Evolutionary conservation across 1,284 basidiomycete species (phyloP), one percentile per base, ranked within the genome.

Genomic region (Malassezia obtusa): DNA sequence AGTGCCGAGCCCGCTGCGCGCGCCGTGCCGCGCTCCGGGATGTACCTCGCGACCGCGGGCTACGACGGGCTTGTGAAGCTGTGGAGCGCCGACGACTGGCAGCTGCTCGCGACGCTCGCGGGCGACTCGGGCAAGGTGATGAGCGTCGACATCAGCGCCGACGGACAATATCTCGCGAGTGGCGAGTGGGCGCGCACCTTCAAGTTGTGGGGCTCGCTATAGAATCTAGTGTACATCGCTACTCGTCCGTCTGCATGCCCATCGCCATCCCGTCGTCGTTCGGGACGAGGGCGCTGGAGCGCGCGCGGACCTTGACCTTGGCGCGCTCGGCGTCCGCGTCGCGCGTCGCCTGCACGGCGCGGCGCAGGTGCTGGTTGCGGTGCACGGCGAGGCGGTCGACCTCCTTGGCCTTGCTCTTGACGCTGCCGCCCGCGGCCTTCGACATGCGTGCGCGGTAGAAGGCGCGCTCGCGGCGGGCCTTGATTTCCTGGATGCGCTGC

Each of bases 1-100:
- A 80, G 84, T 57, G 15, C 49, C 9, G 36, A 19, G 4, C 43
- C 10, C 6, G 30, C 49, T n/a, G 10, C 22, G 38, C 25, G 26
- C 12, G 3, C 5, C 5, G 49, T 61, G 44, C 53, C 52, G 25
- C 35, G 33, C 45, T 68, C 59, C 2, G 94, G 94, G 0, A 77
- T 94, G 49, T 96, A 91, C 78, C 83, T 99, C 54, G 89, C 87
- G 4, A 90, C 87, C 56, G 81, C 87, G 1, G 92, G 92, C 1
- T 98, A 96, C 75, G 94, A 99, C 73, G 89, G 89, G 1, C 82
- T 86, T 54, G 89, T 98, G 61, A 89, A 94, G 72, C 72, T 98
- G 41, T 99, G 94, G 94, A 89, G 85, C 62, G 89, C 92, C 24
- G 94, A 98, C 73, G 94, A 98, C 71, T 99, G 94, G 92, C 88